Percentiles rank a stretch among this genome's conserved stretches.
Conservation (phyloP, 2,329 filamentous ascomycete species). For the Aspergillus brunneoviolaceus region DNA sequence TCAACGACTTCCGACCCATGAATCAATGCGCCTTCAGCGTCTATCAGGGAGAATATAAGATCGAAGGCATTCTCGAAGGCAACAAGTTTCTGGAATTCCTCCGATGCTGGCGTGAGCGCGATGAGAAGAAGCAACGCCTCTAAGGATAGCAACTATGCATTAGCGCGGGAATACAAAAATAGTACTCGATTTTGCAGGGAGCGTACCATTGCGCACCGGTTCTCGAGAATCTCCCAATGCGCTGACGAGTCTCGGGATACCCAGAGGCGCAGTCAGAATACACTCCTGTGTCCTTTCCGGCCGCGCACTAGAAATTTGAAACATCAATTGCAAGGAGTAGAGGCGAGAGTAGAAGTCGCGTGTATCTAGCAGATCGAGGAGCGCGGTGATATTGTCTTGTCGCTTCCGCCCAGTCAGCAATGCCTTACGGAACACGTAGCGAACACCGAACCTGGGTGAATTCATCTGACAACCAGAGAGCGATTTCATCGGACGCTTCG, state of each 20-base stretch:
- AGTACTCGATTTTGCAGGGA: neutral
- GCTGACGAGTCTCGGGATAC: slow-evolving; percentile 80
- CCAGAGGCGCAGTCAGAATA: slow-evolving; percentile 82
- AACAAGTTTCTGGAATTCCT: slow-evolving; percentile 90
- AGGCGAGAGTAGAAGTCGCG: slow-evolving; percentile 87
- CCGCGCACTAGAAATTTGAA: slow-evolving; percentile 78
- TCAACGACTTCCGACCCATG: slow-evolving; percentile 86
- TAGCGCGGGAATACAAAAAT: slow-evolving; percentile 5
- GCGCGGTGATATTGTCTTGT: slow-evolving; percentile 90
- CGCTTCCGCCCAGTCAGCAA: slow-evolving; percentile 60
- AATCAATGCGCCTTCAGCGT: slow-evolving; percentile 74
- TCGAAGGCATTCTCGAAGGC: slow-evolving; percentile 95
- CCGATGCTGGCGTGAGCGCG: slow-evolving; percentile 79
- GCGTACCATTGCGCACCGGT: slow-evolving; percentile 71
- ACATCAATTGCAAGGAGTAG: slow-evolving; percentile 85
- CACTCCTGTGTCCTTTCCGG: slow-evolving; percentile 94
- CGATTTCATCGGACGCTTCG: slow-evolving; percentile 94
- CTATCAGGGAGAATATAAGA: slow-evolving; percentile 77
- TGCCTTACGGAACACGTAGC: slow-evolving; percentile 9
- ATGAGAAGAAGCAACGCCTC: slow-evolving; percentile 85
- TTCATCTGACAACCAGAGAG: slow-evolving; percentile 93
- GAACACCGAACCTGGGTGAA: slow-evolving; percentile 72
- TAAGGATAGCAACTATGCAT: slow-evolving; percentile 27
- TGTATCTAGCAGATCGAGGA: slow-evolving; percentile 85
- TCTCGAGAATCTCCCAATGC: slow-evolving; percentile 83